Evolutionary conservation across 768 basidiomycete genomes (phyloP), one percentile per base, ranked within the genome.

Genomic region (Tremella yokohamensis): DNA sequence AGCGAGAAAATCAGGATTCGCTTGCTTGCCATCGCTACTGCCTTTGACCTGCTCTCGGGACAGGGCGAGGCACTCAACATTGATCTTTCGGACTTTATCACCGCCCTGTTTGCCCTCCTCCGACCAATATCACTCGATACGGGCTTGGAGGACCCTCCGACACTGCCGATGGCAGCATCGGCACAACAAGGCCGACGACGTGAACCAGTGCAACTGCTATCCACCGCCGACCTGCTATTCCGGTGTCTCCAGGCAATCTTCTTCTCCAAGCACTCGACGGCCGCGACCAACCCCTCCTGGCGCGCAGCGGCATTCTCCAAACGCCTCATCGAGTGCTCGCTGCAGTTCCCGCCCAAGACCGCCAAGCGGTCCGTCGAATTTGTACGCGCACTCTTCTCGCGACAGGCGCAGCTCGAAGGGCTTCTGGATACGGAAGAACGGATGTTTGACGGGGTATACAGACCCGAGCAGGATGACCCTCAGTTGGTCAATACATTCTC

Each of bases 61-160:
- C 96, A 99, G 84, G 96, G 94, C 77, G 96, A 99, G 79, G 90
- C 94, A n/a, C 82, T 99, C 66, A 92, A 91, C 69, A 89, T 99
- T 72, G 96, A 98, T 81, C 82, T 97, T 54, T 82, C 80, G 69
- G 94, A 92, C 68, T 97, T 98, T 73, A 82, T 90, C 74, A 83
- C 85, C 52, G 83, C 84, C 22, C 82, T 99, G 8, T 98, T 94
- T 79, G 80, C 84, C 19, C 82, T 92, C 63, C 84, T 99, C 64
- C 81, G 87, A 9, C 84, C 87, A 3, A 79, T 94, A 65, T 84
- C 85, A 53, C 76, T 88, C 58, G 79, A 83, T 65, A 80, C 83
- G 8, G 83, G 84, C 61, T 79, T 89, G 61, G 89, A 91, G 56
- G 79, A 80, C 44, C 67, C 78, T 18, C 79, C 82, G 19, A n/a